These are phyloP conservation scores for Neurospora sp. DNA, from an alignment of 495 filamentous ascomycete genomes.

Conservation along the genomic window DNA sequence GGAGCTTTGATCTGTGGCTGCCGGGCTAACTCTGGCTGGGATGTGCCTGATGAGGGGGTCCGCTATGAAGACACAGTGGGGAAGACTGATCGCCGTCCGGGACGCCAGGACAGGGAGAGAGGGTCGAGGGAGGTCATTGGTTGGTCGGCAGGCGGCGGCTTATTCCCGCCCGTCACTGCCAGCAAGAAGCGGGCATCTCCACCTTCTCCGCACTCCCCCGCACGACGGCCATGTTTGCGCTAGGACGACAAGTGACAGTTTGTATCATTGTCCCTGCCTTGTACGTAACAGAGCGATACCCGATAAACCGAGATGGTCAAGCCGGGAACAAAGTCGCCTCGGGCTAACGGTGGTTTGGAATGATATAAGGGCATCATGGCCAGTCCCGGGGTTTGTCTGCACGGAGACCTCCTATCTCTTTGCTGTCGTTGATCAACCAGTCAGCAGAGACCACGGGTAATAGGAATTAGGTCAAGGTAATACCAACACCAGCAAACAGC, in stretches of 20 bases:
- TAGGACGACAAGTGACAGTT: background rate
- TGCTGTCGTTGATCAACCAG: background rate
- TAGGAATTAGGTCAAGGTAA: background rate
- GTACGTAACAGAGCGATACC: background rate
- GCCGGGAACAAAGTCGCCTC: background rate
- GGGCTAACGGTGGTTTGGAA: background rate
- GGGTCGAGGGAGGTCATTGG: slow-evolving; percentile 2
- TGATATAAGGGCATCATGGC: background rate
- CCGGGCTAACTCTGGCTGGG: background rate
- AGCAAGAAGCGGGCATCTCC: background rate
- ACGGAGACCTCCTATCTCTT: background rate
- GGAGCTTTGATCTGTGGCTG: background rate
- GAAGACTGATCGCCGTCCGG: background rate
- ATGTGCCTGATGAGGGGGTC: background rate
- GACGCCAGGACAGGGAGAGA: background rate
- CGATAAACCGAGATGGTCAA: background rate
- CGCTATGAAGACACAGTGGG: background rate
- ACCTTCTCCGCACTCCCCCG: background rate
- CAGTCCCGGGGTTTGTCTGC: background rate
- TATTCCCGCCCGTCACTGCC: background rate
- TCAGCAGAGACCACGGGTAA: background rate
- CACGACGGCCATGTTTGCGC: background rate
- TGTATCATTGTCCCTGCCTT: background rate
- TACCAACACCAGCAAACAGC: background rate
- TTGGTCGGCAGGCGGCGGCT: slow-evolving; percentile 14